phyloP scores from a whole-genome alignment of 2,329 filamentous ascomycete species.

The Blastomyces parvus region DNA sequence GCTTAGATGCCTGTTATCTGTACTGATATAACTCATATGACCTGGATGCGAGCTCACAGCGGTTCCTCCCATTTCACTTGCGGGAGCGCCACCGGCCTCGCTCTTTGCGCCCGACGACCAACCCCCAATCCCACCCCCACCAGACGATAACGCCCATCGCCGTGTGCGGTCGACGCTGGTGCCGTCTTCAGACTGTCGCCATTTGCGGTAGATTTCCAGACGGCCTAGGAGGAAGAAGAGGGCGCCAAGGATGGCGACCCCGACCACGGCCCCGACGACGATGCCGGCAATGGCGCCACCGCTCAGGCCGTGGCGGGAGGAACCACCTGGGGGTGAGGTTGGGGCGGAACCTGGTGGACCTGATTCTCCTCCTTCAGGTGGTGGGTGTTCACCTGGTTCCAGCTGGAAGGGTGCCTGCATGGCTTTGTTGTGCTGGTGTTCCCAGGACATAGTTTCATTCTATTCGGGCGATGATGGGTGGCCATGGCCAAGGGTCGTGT shows the following conservation, averaged over 20 bases:
- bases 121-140: constrained; percentile 19
- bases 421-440: constrained; percentile 41
- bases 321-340: constrained; percentile 10
- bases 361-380: constrained; percentile 35
- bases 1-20: constrained; percentile 2
- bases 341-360: constrained; percentile 11
- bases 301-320: constrained; percentile 22
- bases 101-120: constrained; percentile 16
- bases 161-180: constrained; percentile 24
- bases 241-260: constrained; percentile 39
- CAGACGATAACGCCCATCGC: constrained; percentile 22
- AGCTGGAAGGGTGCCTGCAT: constrained; percentile 45
- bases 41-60: constrained; percentile 9
- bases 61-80: constrained; percentile 7
- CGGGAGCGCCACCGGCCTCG: constrained; percentile 5
- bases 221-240: constrained; percentile 30
- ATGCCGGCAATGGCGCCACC: constrained; percentile 52
- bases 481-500: too few species aligned
- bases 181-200: constrained; percentile 28
- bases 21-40: constrained; percentile 15
- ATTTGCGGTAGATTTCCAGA: constrained; percentile 28
- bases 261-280: constrained; percentile 43
- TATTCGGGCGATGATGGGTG: constrained; percentile 3
- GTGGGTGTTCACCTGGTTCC: constrained; percentile 48
- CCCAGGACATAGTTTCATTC: constrained; percentile 43